These are phyloP conservation scores for Symbiodinium natans DNA, from an alignment of 73 alveolate species.

Conservation along the genomic window DNA sequence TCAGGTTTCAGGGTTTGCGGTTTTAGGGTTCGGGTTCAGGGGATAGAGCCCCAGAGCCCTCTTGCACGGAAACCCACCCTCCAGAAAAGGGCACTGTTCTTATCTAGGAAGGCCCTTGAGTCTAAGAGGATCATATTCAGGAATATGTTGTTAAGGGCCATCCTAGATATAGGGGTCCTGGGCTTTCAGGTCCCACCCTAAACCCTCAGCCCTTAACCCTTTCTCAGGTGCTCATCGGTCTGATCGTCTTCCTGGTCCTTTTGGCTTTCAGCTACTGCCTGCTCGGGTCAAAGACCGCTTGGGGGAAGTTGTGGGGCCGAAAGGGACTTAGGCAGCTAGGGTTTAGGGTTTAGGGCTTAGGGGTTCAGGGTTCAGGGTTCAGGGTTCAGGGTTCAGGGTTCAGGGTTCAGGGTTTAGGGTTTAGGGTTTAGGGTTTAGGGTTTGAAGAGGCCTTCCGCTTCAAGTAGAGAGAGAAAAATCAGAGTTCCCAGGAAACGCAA, in stretches of 20 bases:
- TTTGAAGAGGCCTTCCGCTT: too few species aligned
- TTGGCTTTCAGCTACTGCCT: slow-evolving; percentile 33
- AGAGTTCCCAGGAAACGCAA: too few species aligned
- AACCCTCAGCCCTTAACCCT: not conserved
- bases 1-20: too few species aligned
- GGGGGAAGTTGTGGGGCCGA: not conserved
- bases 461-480: too few species aligned
- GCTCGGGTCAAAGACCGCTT: slow-evolving; percentile 31
- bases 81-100: not conserved
- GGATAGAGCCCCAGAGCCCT: not conserved
- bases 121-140: not conserved
- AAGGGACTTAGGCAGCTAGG: too few species aligned
- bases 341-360: too few species aligned
- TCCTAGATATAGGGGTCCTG: not conserved
- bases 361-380: too few species aligned
- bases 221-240: not conserved
- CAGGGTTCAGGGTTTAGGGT: too few species aligned
- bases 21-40: too few species aligned
- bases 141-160: not conserved
- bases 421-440: too few species aligned
- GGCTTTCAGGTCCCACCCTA: not conserved
- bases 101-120: not conserved
- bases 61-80: not conserved
- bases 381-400: too few species aligned
- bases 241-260: slow-evolving; percentile 31